These are phyloP conservation scores for Backusella liffmaniae DNA, from an alignment of 192 early-diverging fungal genomes.

Conservation along the genomic window DNA sequence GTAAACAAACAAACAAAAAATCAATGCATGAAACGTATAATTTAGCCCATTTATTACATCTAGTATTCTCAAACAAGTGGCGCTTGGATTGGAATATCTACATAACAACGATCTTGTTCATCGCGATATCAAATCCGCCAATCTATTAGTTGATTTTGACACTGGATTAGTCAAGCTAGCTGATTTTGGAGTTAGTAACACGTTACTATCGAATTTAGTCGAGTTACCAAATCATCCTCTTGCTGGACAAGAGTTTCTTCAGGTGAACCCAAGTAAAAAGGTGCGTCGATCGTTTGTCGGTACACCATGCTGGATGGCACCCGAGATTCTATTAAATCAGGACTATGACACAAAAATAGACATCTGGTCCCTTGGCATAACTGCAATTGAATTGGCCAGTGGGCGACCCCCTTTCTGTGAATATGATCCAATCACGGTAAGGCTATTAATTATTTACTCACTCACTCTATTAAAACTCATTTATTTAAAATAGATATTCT, in stretches of 20 bases:
- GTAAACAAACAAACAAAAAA: constrained; percentile 9
- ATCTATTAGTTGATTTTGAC: constrained; percentile 56
- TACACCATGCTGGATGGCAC: constrained; percentile 61
- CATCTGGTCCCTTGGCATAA: constrained; percentile 48
- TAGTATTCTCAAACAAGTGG: constrained; percentile 34
- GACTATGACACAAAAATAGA: constrained; percentile 47
- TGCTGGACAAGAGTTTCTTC: background rate
- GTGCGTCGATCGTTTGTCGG: constrained; percentile 62
- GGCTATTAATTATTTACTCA: background rate
- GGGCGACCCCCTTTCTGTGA: constrained; percentile 39
- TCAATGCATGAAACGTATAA: background rate
- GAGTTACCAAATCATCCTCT: background rate
- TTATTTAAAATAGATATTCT: constrained; percentile 20
- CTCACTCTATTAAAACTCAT: background rate
- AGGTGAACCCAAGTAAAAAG: background rate
- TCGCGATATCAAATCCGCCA: constrained; percentile 70
- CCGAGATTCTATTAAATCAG: constrained; percentile 37
- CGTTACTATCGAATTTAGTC: constrained; percentile 4
- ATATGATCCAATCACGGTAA: constrained; percentile 34
- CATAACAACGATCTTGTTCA: constrained; percentile 65
- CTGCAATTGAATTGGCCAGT: constrained; percentile 36
- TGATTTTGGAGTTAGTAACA: constrained; percentile 50
- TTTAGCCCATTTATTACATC: background rate
- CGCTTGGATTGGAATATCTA: constrained; percentile 65
- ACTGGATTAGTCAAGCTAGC: constrained; percentile 61